Base-by-base conservation (phyloP, 495 filamentous ascomycete genomes). In the Penicillium lividum region DNA sequence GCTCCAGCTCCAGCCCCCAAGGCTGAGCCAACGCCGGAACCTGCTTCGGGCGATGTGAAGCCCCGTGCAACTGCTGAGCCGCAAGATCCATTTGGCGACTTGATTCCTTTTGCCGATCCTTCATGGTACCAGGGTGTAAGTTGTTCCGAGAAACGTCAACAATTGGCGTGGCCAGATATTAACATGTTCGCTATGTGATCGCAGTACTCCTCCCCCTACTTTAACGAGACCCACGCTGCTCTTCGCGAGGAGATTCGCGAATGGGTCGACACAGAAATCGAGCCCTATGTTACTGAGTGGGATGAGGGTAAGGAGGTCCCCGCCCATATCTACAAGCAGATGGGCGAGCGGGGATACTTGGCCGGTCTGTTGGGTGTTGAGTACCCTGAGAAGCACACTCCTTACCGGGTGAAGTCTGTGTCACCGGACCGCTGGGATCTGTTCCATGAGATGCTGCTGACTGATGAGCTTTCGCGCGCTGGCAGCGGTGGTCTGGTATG, bases 401-500 rank as follows among this genome's bases (percentile, higher is more conserved):
- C 85, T 10, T 79, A 89, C 68, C 73, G 80, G 0, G 84, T 96
- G 49, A 82, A 89, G 73, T 86, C 85, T 42, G 94, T 98, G 16
- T 72, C 89, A 3, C 80, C 87, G 11, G 92, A 98, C 72, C 86
- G 93, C 70, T 98, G 94, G 94, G 94, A 98, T 75, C 82, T 95
- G 22, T 98, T 97, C 84, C 94, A 98, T 76, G 94, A 98, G 77
- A 84, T 97, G 82, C 76, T 97, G 29, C 65, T 98, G 46, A 97
- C 93, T 3, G 94, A 98, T 67, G 94, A 98, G 80, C 75, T 98
- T 11, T 94, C 89, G 42, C 90, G 94, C 47, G 79, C 84, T 50
- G 94, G 87, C 28, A 93, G 89, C 54, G 94, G 94, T 68, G 94
- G 94, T 54, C 87, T 98, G 50, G 93, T 98, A n/a, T 98, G 94